These are phyloP conservation scores for Euptelea pleiosperma DNA, from an alignment of 164 flowering plant species.

Conservation along the genomic window DNA sequence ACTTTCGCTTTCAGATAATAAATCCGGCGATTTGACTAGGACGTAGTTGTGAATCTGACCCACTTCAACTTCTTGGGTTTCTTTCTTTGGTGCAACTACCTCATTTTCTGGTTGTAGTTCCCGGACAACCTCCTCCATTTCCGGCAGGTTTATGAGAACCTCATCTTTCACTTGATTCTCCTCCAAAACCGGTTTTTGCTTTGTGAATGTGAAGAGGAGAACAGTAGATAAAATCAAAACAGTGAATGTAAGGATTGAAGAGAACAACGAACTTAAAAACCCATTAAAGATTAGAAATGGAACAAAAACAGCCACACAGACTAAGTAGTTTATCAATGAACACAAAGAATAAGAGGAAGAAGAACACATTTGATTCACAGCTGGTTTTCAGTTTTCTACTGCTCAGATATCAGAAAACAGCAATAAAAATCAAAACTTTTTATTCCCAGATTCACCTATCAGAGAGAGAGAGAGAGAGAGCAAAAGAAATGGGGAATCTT, in stretches of 20 bases:
- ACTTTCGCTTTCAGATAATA: slow-evolving; percentile 40
- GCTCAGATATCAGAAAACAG: not conserved
- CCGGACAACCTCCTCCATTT: slow-evolving; percentile 9
- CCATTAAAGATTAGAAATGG: slow-evolving; percentile 20
- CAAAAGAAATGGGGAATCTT: not conserved
- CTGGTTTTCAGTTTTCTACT: slow-evolving; percentile 9
- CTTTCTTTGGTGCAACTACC: slow-evolving; percentile 3
- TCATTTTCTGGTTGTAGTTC: slow-evolving; percentile 18
- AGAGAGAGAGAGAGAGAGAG: not conserved
- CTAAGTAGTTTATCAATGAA: slow-evolving; percentile 16
- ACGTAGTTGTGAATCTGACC: slow-evolving; percentile 20
- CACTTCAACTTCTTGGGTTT: slow-evolving; percentile 16
- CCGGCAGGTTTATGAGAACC: slow-evolving; percentile 8
- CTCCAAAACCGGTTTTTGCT: slow-evolving; percentile 20
- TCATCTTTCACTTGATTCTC: slow-evolving; percentile 15
- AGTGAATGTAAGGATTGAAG: slow-evolving; percentile 29
- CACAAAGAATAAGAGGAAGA: slow-evolving; percentile 15
- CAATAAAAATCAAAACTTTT: not conserved
- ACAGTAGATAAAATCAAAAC: slow-evolving; percentile 38
- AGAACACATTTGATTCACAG: slow-evolving; percentile 24
- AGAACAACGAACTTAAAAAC: slow-evolving; percentile 25
- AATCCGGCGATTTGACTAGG: slow-evolving; percentile 19
- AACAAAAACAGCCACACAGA: slow-evolving; percentile 30
- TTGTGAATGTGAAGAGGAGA: slow-evolving; percentile 31
- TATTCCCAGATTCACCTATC: not conserved